Percentiles rank a stretch among this genome's conserved stretches.
phyloP scores from a whole-genome alignment of 495 filamentous ascomycete genomes.

The Alectoria sarmentosa region DNA sequence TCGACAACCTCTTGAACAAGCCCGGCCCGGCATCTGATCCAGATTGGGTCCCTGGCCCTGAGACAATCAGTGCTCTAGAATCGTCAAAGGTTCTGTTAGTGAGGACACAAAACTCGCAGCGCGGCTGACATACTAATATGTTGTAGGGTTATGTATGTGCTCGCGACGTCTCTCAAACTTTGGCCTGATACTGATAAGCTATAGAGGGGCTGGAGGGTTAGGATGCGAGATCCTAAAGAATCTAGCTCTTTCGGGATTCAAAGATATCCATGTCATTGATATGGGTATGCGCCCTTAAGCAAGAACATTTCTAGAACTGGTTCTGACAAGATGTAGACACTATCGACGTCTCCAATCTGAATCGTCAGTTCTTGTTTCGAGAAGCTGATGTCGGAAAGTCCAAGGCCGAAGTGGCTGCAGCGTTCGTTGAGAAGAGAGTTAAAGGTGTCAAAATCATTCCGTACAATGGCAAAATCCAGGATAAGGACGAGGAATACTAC shows the following conservation, averaged over 20 bases:
- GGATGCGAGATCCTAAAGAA: constrained; percentile 98
- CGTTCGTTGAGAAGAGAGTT: constrained; percentile 82
- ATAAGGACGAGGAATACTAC: constrained; percentile 96
- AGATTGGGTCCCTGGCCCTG: constrained; percentile 56
- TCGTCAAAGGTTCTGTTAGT: constrained; percentile 65
- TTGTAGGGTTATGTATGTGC: constrained; percentile 43
- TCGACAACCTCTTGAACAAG: constrained; percentile 68
- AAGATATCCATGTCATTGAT: constrained; percentile 96
- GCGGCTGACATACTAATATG: constrained; percentile 26
- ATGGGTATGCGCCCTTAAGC: constrained; percentile 57
- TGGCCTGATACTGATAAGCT: constrained; percentile 25
- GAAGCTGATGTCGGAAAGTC: constrained; percentile 84
- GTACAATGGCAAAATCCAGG: constrained; percentile 90
- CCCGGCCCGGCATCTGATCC: constrained; percentile 72
- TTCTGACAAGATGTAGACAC: constrained; percentile 54
- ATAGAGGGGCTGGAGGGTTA: constrained; percentile 84
- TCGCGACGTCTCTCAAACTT: neutral
- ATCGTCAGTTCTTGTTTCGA: constrained; percentile 96
- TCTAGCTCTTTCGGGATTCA: constrained; percentile 90
- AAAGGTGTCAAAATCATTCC: constrained; percentile 89
- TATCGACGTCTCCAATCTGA: constrained; percentile 97
- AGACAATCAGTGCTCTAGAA: constrained; percentile 52
- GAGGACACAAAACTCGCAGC: constrained; percentile 12
- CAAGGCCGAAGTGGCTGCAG: constrained; percentile 89
- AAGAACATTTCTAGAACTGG: constrained; percentile 9